Evolutionary conservation across 2,329 filamentous ascomycete species (phyloP).

Genomic region (Fusarium sp.): DNA sequence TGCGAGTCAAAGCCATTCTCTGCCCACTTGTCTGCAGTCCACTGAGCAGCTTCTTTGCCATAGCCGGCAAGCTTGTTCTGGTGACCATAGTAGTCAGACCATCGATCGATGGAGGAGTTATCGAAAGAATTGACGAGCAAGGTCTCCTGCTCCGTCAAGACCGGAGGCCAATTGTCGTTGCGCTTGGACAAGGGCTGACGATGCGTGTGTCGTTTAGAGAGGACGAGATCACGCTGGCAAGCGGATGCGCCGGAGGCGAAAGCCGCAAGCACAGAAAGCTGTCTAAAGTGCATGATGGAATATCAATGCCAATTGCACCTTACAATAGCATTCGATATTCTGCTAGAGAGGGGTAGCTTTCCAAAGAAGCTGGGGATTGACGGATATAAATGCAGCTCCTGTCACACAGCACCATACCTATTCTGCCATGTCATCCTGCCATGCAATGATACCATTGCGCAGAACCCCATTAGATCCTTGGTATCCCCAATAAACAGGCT

Average conservation of each 20-base stretch:
- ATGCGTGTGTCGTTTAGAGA: conserved; percentile 50
- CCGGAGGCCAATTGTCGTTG: conserved; percentile 54
- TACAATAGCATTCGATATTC: background rate
- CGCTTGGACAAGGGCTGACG: conserved; percentile 51
- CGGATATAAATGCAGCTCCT: conserved; percentile 40
- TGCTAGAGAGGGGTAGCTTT: background rate
- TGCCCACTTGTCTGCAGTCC: conserved; percentile 56
- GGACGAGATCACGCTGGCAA: conserved; percentile 51
- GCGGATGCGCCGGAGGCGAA: conserved; percentile 45
- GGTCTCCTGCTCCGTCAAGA: conserved; percentile 53
- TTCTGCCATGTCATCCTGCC: conserved; percentile 34
- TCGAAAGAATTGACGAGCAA: conserved; percentile 55
- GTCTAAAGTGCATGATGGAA: conserved; percentile 34
- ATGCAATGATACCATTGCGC: conserved; percentile 36
- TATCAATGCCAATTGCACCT: background rate
- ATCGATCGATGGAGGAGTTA: conserved; percentile 55
- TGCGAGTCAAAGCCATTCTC: conserved; percentile 54
- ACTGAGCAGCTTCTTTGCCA: conserved; percentile 56
- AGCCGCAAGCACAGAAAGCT: conserved; percentile 38
- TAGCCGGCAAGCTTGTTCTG: conserved; percentile 56
- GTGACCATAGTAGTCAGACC: conserved; percentile 58
- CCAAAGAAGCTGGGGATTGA: conserved; percentile 8
- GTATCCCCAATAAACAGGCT: conserved; percentile 24
- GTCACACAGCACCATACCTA: background rate
- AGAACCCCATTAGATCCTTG: conserved; percentile 6